phyloP scores from a whole-genome alignment of 2,329 filamentous ascomycete species.

The Penicillium griseofulvum region DNA sequence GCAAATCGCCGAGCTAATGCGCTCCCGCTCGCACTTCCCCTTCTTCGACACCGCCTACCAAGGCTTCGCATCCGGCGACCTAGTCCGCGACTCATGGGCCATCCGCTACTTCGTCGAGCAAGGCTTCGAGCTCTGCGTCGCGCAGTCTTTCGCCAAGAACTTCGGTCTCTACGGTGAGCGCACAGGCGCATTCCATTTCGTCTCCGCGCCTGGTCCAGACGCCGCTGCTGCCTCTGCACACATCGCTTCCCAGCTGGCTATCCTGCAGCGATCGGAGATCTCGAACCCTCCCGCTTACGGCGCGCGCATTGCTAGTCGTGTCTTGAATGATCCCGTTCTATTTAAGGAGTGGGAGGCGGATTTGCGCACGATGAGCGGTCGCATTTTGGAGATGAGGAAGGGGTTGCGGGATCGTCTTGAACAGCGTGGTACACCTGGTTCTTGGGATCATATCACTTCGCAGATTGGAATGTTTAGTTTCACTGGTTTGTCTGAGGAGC shows the following conservation, averaged over 20 bases:
- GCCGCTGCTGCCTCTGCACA: conserved; percentile 60
- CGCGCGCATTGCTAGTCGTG: conserved; percentile 77
- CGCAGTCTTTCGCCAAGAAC: conserved; percentile 63
- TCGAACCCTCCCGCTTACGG: conserved; percentile 95
- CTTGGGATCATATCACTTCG: conserved; percentile 95
- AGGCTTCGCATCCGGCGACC: conserved; percentile 90
- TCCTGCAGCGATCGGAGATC: conserved; percentile 95
- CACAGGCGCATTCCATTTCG: conserved; percentile 92
- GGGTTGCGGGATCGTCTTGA: conserved; percentile 77
- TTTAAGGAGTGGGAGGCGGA: conserved; percentile 93
- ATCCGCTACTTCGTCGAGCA: conserved; percentile 91
- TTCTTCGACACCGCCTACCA: conserved; percentile 99
- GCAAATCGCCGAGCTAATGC: conserved; percentile 75
- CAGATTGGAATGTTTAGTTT: conserved; percentile 99
- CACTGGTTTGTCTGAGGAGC: conserved; percentile 50
- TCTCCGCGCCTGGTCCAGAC: conserved; percentile 69
- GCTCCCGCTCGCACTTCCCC: conserved; percentile 80
- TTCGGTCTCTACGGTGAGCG: conserved; percentile 92
- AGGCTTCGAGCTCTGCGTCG: conserved; percentile 69
- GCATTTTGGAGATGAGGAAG: conserved; percentile 89
- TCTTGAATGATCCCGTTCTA: conserved; percentile 78
- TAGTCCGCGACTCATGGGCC: conserved; percentile 82
- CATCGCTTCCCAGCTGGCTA: conserved; percentile 83
- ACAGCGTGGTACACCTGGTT: conserved; percentile 78
- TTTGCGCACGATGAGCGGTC: conserved; percentile 87